Conservation (phyloP, 192 early-diverging fungal genomes). For the Coemansia pectinata region DNA sequence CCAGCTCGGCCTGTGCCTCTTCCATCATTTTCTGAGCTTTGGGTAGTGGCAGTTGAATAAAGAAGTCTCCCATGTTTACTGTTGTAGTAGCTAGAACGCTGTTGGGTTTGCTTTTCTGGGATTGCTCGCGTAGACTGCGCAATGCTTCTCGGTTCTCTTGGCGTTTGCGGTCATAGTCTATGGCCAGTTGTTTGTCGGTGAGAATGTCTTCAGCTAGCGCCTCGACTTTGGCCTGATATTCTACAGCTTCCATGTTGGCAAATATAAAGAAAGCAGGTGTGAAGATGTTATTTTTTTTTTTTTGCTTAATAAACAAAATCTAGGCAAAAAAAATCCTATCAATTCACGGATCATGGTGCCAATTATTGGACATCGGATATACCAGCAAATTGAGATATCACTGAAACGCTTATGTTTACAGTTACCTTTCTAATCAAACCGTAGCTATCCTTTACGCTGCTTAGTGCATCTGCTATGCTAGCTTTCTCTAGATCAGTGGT, state of each 20-base stretch:
- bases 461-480: neutral
- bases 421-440: neutral
- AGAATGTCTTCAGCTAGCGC: conserved; percentile 49
- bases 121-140: conserved; percentile 23
- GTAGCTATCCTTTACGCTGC: neutral
- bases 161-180: conserved; percentile 41
- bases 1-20: conserved; percentile 44
- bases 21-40: conserved; percentile 40
- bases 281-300: neutral
- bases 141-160: conserved; percentile 49
- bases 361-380: no score
- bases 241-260: conserved; percentile 31
- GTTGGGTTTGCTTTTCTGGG: conserved; percentile 13
- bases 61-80: conserved; percentile 56
- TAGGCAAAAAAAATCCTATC: no score
- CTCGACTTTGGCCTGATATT: conserved; percentile 35
- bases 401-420: neutral
- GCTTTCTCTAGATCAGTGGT: neutral
- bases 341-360: no score
- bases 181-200: conserved; percentile 42
- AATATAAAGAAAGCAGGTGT: neutral
- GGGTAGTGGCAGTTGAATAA: conserved; percentile 36
- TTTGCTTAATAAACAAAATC: neutral
- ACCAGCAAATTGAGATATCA: neutral
- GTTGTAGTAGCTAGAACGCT: conserved; percentile 28